Evolutionary conservation across 176 grass and related monocot genomes (phyloP).

Genomic region (Hsuehochloa calcarea): DNA sequence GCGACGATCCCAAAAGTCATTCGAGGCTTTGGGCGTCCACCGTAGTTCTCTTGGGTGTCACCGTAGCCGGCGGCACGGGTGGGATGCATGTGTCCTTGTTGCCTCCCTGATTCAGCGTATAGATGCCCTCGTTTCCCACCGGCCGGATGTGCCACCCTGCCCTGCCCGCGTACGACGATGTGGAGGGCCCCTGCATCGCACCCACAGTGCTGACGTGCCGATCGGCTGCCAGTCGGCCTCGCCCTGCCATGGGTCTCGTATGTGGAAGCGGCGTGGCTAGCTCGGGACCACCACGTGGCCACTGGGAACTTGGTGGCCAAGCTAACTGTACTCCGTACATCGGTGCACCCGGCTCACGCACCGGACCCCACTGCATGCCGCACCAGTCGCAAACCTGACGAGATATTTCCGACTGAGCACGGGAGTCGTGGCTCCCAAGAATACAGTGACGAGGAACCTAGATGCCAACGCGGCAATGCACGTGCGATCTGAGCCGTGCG

Average conservation of each 20-base stretch:
- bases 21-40: too few relatives aligned
- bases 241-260: not conserved
- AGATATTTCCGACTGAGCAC: not conserved
- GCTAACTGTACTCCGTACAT: not conserved
- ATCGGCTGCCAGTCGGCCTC: not conserved
- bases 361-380: not conserved
- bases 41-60: too few relatives aligned
- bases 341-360: not conserved
- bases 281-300: conserved; percentile 36
- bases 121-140: not conserved
- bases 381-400: too few relatives aligned
- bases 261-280: conserved; percentile 29
- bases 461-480: not conserved
- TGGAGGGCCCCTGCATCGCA: not conserved
- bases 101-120: not conserved
- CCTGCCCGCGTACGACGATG: not conserved
- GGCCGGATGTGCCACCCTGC: too few relatives aligned
- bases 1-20: too few relatives aligned
- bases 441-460: not conserved
- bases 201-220: conserved; percentile 19
- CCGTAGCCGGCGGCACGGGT: not conserved
- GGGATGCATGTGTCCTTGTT: not conserved
- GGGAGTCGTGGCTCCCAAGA: not conserved
- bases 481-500: not conserved
- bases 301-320: conserved; percentile 39